Evolutionary conservation across 345 rosid genomes (phyloP), one percentile per base, ranked within the genome.

Genomic region (Rhodamnia rubescens): DNA sequence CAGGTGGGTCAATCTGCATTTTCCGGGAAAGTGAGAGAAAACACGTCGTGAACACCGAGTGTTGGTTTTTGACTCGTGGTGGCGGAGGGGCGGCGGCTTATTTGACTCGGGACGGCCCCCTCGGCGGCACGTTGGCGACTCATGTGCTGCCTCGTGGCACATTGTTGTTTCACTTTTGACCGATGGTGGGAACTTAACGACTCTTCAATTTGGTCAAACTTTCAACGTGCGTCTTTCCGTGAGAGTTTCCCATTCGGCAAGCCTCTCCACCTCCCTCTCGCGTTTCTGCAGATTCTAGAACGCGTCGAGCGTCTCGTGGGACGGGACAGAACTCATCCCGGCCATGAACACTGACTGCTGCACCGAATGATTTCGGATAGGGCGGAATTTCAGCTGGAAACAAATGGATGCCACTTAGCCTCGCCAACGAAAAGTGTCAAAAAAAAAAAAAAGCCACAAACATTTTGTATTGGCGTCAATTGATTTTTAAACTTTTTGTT

Each of bases 21-120:
- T 86, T 86, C 90, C 51, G 5, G 85, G 88, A 86, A 87, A 85
- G 21, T 29, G 13, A 9, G 15, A 3, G 59, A 14, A 15, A 81
- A 82, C 40, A 78, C 59, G 81, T 81, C 42, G 81, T 11, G 81
- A 47, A 75, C 86, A 44, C 86, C 29, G 55, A 81, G 11, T 27
- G 36, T 14, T 0, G 21, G 7, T 18, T 8, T 11, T 75, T 75
- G 83, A 36, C 74, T 74, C 21, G 24, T 11, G 69, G 20, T 6
- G 85, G 85, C 80, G 80, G 85, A 36, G 47, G 2, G 47, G 80
- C 80, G 80, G 47, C 80, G 20, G 2, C 85, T 27, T 58, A 57
- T 49, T 84, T 59, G 81, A 61, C 85, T 84, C 56, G 56, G 85
- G 26, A 61, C 47, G 47, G 78, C 47, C 24, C 16, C 24, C 69